These are phyloP conservation scores for Penicillium sp. DNA, from an alignment of 2,329 filamentous ascomycete genomes.

Conservation along the genomic window DNA sequence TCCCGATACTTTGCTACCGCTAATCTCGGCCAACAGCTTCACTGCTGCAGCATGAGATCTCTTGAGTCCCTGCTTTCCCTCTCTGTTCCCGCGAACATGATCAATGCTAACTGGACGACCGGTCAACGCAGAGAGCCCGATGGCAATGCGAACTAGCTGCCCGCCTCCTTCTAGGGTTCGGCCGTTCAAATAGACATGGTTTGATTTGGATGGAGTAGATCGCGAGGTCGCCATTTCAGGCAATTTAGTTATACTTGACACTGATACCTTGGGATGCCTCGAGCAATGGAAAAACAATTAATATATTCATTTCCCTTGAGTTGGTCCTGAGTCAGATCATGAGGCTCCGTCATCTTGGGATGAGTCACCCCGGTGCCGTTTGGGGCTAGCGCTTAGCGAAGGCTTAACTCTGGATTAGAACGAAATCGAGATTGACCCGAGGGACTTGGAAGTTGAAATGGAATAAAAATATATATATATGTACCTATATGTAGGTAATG, in stretches of 20 bases:
- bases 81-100: slow-evolving; percentile 53
- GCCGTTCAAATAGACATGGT: slow-evolving; percentile 48
- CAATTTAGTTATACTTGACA: background rate
- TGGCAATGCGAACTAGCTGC: slow-evolving; percentile 57
- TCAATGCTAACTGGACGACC: slow-evolving; percentile 49
- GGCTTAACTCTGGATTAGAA: background rate
- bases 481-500: too few species aligned
- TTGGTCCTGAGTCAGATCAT: background rate
- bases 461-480: too few species aligned
- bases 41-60: slow-evolving; percentile 57
- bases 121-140: slow-evolving; percentile 55
- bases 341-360: slow-evolving; percentile 1
- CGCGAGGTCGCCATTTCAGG: background rate
- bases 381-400: background rate
- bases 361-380: slow-evolving; percentile 6
- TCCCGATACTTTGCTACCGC: slow-evolving; percentile 41
- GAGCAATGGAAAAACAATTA: background rate
- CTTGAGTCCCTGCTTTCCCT: slow-evolving; percentile 54
- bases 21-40: slow-evolving; percentile 51
- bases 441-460: background rate
- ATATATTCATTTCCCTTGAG: background rate
- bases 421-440: background rate
- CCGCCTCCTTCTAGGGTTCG: slow-evolving; percentile 61
- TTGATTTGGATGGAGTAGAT: background rate
- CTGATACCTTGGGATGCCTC: background rate